phyloP scores from a whole-genome alignment of 2,329 filamentous ascomycete species.

The Fusarium siculi region DNA sequence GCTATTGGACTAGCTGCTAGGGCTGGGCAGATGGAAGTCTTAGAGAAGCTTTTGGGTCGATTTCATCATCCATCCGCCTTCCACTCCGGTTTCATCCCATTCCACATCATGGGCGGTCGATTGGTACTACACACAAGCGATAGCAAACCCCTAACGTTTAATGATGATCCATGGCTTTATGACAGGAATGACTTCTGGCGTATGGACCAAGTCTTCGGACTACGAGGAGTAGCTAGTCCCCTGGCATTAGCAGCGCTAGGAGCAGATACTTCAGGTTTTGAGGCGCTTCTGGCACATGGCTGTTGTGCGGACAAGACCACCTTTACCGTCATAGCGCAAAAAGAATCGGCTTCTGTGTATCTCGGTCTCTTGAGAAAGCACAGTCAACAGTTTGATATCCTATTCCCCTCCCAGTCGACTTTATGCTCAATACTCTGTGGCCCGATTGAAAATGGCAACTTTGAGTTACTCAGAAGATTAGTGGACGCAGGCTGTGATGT shows the following conservation, averaged over 20 bases:
- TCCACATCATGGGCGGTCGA: accelerated
- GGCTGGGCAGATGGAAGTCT: background rate
- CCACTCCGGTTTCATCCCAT: background rate
- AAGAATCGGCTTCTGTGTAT: background rate
- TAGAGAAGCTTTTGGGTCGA: background rate
- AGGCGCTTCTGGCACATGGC: background rate
- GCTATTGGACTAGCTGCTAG: background rate
- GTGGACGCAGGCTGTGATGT: background rate
- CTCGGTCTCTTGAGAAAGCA: background rate
- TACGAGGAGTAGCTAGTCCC: background rate
- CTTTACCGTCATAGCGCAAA: background rate
- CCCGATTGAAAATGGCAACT: background rate
- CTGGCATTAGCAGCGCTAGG: background rate
- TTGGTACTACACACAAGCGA: background rate
- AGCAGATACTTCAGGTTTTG: background rate
- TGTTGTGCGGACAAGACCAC: background rate
- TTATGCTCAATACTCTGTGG: background rate
- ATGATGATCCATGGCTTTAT: background rate
- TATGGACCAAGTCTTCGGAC: accelerated
- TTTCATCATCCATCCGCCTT: background rate
- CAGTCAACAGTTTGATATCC: background rate
- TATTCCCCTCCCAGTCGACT: background rate
- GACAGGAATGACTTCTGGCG: background rate
- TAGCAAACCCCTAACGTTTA: accelerated
- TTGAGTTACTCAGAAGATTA: background rate